These are phyloP conservation scores for Stephanocyclus meneghinianus DNA, from an alignment of 352 stramenopile species.

Conservation along the genomic window DNA sequence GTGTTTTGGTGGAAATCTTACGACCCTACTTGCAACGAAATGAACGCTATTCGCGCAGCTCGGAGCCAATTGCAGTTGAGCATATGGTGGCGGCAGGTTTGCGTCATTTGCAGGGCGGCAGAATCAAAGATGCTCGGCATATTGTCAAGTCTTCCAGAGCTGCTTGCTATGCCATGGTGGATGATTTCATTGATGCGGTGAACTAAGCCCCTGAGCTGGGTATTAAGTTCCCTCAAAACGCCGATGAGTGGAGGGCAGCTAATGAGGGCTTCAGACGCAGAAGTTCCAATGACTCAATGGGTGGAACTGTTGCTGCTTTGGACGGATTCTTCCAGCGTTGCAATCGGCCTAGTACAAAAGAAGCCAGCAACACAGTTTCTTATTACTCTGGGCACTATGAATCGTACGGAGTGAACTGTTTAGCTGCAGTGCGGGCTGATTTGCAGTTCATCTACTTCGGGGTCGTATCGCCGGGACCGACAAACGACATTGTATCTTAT, in stretches of 20 bases:
- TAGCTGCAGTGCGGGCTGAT: conserved; percentile 26
- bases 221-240: conserved; percentile 10
- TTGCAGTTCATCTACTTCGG: conserved; percentile 25
- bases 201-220: conserved; percentile 16
- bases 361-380: conserved; percentile 32
- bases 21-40: conserved; percentile 7
- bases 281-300: conserved; percentile 8
- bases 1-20: conserved; percentile 13
- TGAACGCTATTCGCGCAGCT: conserved; percentile 1
- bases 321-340: conserved; percentile 40
- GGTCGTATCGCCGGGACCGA: conserved; percentile 20
- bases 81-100: conserved; percentile 22
- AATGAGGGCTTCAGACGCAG: background rate
- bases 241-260: conserved; percentile 14
- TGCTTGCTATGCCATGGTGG: background rate
- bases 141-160: background rate
- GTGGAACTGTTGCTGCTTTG: conserved; percentile 21
- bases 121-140: conserved; percentile 2
- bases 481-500: conserved; percentile 34
- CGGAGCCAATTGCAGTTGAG: conserved; percentile 13
- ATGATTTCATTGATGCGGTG: conserved; percentile 27
- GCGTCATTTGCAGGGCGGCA: conserved; percentile 1
- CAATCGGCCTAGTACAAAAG: conserved; percentile 23
- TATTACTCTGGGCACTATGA: conserved; percentile 57
- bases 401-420: conserved; percentile 39